A percentile compares a stretch with the other conserved stretches of the same genome.
These are phyloP conservation scores for Aspergillus sp. DNA, from an alignment of 2,329 filamentous ascomycete genomes.

Conservation along the genomic window DNA sequence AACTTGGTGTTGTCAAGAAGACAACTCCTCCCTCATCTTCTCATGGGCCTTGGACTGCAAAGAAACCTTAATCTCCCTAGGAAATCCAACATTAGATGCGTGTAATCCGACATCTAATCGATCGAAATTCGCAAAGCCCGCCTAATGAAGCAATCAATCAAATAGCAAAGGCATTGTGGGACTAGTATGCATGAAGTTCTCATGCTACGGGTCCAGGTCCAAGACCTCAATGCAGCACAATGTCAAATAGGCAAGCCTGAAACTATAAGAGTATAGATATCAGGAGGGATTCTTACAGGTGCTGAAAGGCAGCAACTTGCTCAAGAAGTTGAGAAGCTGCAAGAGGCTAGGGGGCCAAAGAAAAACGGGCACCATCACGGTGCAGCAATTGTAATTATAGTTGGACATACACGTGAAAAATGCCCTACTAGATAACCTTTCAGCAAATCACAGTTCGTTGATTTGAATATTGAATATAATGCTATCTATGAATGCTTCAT, in stretches of 20 bases:
- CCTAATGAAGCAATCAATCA: not conserved
- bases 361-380: not conserved
- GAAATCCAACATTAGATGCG: too few species aligned
- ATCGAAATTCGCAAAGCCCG: too few species aligned
- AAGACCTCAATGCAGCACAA: not conserved
- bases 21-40: too few species aligned
- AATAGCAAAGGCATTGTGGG: not conserved
- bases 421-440: not conserved
- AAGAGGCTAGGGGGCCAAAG: not conserved
- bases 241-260: not conserved
- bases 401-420: not conserved
- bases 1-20: too few species aligned
- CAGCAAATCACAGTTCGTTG: not conserved
- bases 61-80: too few species aligned
- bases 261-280: not conserved
- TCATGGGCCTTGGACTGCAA: too few species aligned
- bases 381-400: not conserved
- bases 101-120: too few species aligned
- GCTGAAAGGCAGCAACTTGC: not conserved
- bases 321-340: not conserved
- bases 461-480: not conserved
- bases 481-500: not conserved
- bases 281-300: not conserved
- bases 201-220: not conserved
- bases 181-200: not conserved